These are phyloP conservation scores for Globisporangium camurandrum DNA, from an alignment of 352 stramenopile genomes.

Conservation along the genomic window DNA sequence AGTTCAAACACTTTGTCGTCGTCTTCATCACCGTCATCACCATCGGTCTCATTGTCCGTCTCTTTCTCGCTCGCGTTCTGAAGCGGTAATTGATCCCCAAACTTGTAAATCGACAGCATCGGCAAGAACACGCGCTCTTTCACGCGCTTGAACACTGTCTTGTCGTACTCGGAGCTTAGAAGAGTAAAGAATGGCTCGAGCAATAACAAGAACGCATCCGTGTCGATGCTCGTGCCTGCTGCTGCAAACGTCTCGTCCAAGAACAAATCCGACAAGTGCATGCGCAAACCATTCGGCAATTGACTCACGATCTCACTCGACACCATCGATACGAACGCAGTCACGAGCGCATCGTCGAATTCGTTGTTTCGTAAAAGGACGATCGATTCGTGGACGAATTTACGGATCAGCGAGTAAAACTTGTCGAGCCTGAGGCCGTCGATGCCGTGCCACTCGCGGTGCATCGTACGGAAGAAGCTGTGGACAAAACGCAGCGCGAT, in stretches of 20 bases:
- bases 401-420: conserved; percentile 80
- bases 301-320: conserved; percentile 69
- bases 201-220: conserved; percentile 57
- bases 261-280: conserved; percentile 75
- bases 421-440: conserved; percentile 77
- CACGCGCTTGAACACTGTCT: conserved; percentile 74
- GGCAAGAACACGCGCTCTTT: conserved; percentile 65
- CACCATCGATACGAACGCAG: conserved; percentile 52
- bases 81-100: no score
- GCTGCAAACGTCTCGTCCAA: conserved; percentile 56
- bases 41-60: conserved; percentile 30
- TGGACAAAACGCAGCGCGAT: conserved; percentile 63
- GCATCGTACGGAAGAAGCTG: conserved; percentile 81
- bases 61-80: conserved; percentile 26
- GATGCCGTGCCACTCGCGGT: conserved; percentile 80
- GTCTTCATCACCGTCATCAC: conserved; percentile 42
- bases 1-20: conserved; percentile 53
- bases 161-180: conserved; percentile 71
- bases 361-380: conserved; percentile 47
- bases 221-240: conserved; percentile 39
- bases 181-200: conserved; percentile 80
- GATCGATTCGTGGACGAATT: conserved; percentile 69
- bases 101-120: conserved; percentile 62
- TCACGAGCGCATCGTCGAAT: conserved; percentile 38
- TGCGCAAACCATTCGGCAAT: conserved; percentile 69